Conservation (phyloP, 345 rosid genomes). For the Arabis hirsuta region DNA sequence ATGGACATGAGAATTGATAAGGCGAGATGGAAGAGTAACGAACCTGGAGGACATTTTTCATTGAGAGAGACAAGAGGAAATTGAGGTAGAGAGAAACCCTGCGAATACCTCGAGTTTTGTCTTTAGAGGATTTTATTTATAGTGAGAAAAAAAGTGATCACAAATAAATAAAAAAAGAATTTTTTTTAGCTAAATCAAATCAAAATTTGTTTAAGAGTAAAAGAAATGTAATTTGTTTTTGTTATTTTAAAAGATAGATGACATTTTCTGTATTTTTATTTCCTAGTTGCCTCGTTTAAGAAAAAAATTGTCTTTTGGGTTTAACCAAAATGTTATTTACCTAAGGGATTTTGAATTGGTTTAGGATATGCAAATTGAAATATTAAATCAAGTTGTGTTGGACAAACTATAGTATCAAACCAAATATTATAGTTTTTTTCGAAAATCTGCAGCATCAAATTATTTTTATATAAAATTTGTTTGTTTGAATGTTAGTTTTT, state of each 20-base stretch:
- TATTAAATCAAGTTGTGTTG: background rate
- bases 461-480: no score
- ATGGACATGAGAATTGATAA: conserved; percentile 5
- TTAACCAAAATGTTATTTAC: background rate
- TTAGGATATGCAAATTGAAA: background rate
- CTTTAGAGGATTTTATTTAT: background rate
- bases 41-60: conserved; percentile 47
- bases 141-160: background rate
- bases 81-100: conserved; percentile 40
- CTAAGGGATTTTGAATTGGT: background rate
- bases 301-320: background rate
- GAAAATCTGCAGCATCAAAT: no score
- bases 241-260: background rate
- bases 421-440: no score
- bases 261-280: conserved; percentile 3
- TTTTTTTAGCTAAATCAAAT: background rate
- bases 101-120: background rate
- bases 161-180: no score
- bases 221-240: no score
- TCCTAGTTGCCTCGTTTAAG: background rate
- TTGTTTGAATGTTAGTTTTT: no score
- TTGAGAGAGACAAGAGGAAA: conserved; percentile 44
- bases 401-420: background rate
- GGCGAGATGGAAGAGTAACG: conserved; percentile 6
- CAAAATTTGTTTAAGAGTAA: background rate